Conservation (phyloP, 2,329 filamentous ascomycete genomes). For the Nannizziopsis barbatae region DNA sequence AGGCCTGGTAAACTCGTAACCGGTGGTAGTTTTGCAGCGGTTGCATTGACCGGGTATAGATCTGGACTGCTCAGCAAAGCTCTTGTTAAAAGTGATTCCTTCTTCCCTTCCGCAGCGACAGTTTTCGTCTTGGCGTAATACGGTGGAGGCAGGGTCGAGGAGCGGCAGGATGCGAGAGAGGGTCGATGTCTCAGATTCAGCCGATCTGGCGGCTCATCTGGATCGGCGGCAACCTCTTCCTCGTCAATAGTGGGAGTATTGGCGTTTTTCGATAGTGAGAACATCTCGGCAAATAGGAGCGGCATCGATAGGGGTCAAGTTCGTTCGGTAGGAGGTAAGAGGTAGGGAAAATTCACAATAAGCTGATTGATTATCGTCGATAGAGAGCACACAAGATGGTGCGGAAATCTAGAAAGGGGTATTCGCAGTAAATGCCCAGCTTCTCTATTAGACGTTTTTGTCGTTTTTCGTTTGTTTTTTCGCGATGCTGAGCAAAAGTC, state of each 20-base stretch:
- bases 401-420: not conserved
- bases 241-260: constrained; percentile 34
- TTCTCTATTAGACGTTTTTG: not conserved
- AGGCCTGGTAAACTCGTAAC: constrained; percentile 16
- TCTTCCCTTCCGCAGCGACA: constrained; percentile 39
- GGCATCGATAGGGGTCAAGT: not conserved
- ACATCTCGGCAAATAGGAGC: constrained; percentile 27
- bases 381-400: too few relatives aligned
- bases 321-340: not conserved
- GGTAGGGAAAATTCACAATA: constrained; percentile 1
- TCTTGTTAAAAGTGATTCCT: constrained; percentile 76
- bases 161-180: not conserved
- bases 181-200: constrained; percentile 8
- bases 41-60: constrained; percentile 27
- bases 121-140: constrained; percentile 40
- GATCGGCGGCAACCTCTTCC: constrained; percentile 60
- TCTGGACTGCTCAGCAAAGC: constrained; percentile 62
- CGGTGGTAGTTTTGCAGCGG: not conserved
- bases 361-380: too few relatives aligned
- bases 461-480: not conserved
- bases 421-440: not conserved
- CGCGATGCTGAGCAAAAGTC: not conserved
- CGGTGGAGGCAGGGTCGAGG: constrained; percentile 20
- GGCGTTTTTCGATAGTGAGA: constrained; percentile 33
- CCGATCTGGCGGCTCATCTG: constrained; percentile 77